These are phyloP conservation scores for Globisporangium rhizosaccharum DNA, from an alignment of 352 stramenopile genomes.

Conservation along the genomic window DNA sequence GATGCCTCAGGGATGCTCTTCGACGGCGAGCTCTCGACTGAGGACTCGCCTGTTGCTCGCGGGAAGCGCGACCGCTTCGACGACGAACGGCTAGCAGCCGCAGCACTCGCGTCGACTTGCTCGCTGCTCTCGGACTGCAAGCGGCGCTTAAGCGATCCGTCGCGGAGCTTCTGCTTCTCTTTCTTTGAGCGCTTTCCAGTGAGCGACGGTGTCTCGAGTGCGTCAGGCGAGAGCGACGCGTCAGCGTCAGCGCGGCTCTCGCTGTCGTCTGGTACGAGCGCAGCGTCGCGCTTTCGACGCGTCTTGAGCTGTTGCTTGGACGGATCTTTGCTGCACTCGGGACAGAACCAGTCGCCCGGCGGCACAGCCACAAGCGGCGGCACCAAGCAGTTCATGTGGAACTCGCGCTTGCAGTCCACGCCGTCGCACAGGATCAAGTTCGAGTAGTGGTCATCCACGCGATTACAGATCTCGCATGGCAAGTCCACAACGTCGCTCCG, in stretches of 20 bases:
- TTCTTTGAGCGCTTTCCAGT: conserved; percentile 35
- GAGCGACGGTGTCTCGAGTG: neutral
- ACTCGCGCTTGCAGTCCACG: conserved; percentile 76
- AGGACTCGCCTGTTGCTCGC: conserved; percentile 27
- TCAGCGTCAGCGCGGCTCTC: neutral
- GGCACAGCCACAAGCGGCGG: conserved; percentile 61
- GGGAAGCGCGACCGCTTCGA: conserved; percentile 45
- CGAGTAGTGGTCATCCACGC: conserved; percentile 76
- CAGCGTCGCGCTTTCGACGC: conserved; percentile 20
- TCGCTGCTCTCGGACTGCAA: conserved; percentile 25
- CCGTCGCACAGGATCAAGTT: conserved; percentile 83
- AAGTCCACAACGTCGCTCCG: conserved; percentile 62
- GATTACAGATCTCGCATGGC: conserved; percentile 79
- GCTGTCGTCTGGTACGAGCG: conserved; percentile 5
- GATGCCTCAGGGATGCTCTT: conserved; percentile 23
- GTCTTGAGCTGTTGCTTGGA: conserved; percentile 23
- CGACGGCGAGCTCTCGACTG: conserved; percentile 33
- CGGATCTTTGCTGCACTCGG: conserved; percentile 45
- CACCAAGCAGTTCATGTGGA: conserved; percentile 81
- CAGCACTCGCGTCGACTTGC: conserved; percentile 1
- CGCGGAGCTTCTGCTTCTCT: conserved; percentile 50
- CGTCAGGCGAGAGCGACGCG: conserved; percentile 7
- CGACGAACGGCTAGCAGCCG: conserved; percentile 26
- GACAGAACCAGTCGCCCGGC: conserved; percentile 75
- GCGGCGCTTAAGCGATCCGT: conserved; percentile 52